These are phyloP conservation scores for Teunomyces panamensis DNA, from an alignment of 805 yeast species.

Conservation along the genomic window DNA sequence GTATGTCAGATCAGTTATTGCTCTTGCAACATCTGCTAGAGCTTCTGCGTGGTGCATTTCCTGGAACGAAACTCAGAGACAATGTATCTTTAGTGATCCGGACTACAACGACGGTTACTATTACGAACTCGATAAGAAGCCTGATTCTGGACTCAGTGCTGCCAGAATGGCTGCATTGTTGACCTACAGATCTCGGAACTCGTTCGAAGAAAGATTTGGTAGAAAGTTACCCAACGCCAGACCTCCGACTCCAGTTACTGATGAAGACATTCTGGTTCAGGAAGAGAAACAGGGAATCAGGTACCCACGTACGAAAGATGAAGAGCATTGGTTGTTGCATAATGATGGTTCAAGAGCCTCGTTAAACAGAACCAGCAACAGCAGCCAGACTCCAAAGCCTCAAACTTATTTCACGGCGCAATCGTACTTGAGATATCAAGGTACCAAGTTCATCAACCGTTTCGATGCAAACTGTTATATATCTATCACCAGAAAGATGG, in stretches of 20 bases:
- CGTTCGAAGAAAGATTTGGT: constrained; percentile 91
- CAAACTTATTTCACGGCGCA: constrained; percentile 88
- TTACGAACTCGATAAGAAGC: constrained; percentile 74
- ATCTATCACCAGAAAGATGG: constrained; percentile 87
- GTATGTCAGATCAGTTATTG: constrained; percentile 70
- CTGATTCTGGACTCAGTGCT: constrained; percentile 83
- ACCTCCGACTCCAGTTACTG: not conserved
- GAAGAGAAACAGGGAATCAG: constrained; percentile 26
- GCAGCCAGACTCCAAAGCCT: constrained; percentile 29
- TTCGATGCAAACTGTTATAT: constrained; percentile 98
- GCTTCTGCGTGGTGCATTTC: constrained; percentile 98
- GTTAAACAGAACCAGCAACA: constrained; percentile 2
- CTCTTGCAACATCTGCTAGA: constrained; percentile 90
- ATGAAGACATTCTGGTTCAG: constrained; percentile 4
- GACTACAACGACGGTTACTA: constrained; percentile 85
- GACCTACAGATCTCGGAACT: constrained; percentile 88
- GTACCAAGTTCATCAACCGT: constrained; percentile 80
- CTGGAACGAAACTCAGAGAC: constrained; percentile 98
- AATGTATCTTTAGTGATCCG: constrained; percentile 93
- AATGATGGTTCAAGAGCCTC: constrained; percentile 67
- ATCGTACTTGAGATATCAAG: constrained; percentile 91
- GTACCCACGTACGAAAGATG: constrained; percentile 50
- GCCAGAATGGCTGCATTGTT: constrained; percentile 96
- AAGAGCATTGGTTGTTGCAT: constrained; percentile 80
- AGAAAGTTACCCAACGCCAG: constrained; percentile 47